Base-by-base conservation (phyloP, 2,329 filamentous ascomycete species). In the Scolecobasidium constrictum region DNA sequence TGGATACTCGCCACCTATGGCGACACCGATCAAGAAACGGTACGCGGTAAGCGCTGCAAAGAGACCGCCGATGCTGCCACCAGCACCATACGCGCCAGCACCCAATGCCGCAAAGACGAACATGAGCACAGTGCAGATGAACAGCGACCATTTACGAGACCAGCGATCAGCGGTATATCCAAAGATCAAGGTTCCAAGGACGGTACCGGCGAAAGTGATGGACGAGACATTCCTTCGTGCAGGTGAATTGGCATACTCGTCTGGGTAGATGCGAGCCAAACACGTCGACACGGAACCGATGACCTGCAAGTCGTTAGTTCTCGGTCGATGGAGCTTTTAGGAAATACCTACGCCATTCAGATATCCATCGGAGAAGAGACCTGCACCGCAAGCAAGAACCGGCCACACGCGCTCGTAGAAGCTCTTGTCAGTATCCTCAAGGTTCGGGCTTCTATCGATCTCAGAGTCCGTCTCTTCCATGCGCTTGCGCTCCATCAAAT, bases 321-420 rank as follows among this genome's bases (percentile, higher is more conserved):
- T 48, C 15, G 6, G 28, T 16, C 42, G 42, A 40, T 38, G 47
- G 43, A 46, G 43, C 22, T 23, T 44, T 22, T 35, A 31, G 5
- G 47, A 6, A 34, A 16, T 13, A 56, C 65, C 53, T 64, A 86
- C 84, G 55, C 85, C 86, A 63, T 94, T 93, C 57, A 94, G 76
- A 60, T 94, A 94, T 13, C 88, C 88, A 60, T 94, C 88, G 18
- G 82, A 87, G 63, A 94, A 94, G 2, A 94, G 71, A 54, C 88
- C 88, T 40, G 87, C 84, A 49, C 88, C 88, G 56, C 44, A 46
- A 6, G 44, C 44, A 20, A 46, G 31, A 2, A 46, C 44, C 11
- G 44, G 44, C 39, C 39, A 43, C 21, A 43, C 22, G 9, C 44
- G 16, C 22, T 43, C 44, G 40, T 40, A 46, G 22, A 17, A n/a